Percentiles rank a stretch among this genome's conserved stretches.
phyloP scores from a whole-genome alignment of 1,139 yeast genomes.

The Debaryomyces sp. region DNA sequence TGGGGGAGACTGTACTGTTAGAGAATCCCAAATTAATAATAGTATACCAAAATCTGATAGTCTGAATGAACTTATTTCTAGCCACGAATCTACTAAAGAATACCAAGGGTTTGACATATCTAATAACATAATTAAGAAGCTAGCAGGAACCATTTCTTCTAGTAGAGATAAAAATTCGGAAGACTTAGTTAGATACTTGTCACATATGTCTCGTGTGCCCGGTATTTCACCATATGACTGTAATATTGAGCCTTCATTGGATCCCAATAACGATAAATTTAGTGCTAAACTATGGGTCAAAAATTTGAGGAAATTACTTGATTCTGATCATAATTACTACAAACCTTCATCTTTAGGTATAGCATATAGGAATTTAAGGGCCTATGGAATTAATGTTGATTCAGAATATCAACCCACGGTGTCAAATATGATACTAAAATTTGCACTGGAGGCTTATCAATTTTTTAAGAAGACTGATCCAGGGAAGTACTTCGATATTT shows the following conservation, averaged over 20 bases:
- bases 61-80: no score
- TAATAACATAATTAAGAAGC: slow-evolving; percentile 27
- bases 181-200: slow-evolving; percentile 48
- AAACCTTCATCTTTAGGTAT: slow-evolving; percentile 68
- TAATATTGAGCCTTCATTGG: slow-evolving; percentile 17
- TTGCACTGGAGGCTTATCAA: slow-evolving; percentile 16
- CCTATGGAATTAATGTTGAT: slow-evolving; percentile 75
- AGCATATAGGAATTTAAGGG: slow-evolving; percentile 67
- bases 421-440: slow-evolving; percentile 46
- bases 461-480: slow-evolving; percentile 15
- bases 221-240: slow-evolving; percentile 43
- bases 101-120: slow-evolving; percentile 33
- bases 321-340: slow-evolving; percentile 61
- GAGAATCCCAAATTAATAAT: no score
- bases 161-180: slow-evolving; percentile 35
- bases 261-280: slow-evolving; percentile 55
- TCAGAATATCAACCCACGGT: slow-evolving; percentile 81
- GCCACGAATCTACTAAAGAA: slow-evolving; percentile 7
- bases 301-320: slow-evolving; percentile 56
- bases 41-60: no score
- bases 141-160: slow-evolving; percentile 37
- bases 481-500: slow-evolving; percentile 28
- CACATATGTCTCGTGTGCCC: slow-evolving; percentile 58
- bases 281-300: slow-evolving; percentile 76
- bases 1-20: no score